These are phyloP conservation scores for Ceratocystis cacaofunesta DNA, from an alignment of 2,329 filamentous ascomycete species.

Conservation along the genomic window DNA sequence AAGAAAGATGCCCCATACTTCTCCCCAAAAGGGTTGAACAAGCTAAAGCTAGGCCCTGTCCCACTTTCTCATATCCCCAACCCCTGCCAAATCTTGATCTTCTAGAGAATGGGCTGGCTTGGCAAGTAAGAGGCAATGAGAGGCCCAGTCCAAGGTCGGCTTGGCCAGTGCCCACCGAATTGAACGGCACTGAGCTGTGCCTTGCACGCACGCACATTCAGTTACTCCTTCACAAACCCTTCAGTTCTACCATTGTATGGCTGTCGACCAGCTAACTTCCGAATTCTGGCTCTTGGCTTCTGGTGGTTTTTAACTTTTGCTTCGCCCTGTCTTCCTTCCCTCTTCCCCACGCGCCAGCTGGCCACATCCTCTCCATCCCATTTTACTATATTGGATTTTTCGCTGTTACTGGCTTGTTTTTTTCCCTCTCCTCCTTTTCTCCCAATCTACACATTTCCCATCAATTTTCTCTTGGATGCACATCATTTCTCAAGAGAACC, in stretches of 20 bases:
- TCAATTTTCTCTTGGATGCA: neutral
- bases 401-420: conserved; percentile 1
- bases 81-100: conserved; percentile 13
- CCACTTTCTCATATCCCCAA: neutral
- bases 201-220: neutral
- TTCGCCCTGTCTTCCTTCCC: conserved; percentile 1
- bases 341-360: conserved; percentile 11
- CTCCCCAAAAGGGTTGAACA: conserved; percentile 18
- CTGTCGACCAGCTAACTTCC: no score
- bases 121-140: conserved; percentile 5
- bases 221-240: no score
- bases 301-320: neutral
- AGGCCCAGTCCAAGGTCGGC: neutral
- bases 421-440: conserved; percentile 5
- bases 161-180: neutral
- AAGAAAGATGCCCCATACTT: neutral
- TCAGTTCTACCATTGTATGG: neutral
- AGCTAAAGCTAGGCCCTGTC: conserved; percentile 22
- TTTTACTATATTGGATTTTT: neutral
- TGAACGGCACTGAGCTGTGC: neutral
- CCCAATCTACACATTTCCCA: neutral
- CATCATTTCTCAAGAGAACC: neutral
- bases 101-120: conserved; percentile 11
- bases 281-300: neutral
- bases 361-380: neutral